These are phyloP conservation scores for Liquidambar formosana DNA, from an alignment of 164 flowering plant genomes.

Conservation along the genomic window DNA sequence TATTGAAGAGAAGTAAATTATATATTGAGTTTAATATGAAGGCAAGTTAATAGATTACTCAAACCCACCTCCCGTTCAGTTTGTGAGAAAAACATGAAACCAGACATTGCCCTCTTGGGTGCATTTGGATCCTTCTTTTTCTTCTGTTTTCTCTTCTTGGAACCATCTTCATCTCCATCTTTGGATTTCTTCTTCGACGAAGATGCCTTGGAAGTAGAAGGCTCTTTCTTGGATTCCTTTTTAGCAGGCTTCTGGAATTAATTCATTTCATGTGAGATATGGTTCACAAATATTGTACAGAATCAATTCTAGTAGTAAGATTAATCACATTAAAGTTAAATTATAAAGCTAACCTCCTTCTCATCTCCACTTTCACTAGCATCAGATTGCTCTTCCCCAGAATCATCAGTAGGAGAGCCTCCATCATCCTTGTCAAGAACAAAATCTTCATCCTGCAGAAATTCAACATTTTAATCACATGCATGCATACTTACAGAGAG, in stretches of 20 bases:
- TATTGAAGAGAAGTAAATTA: background rate
- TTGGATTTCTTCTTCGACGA: conserved; percentile 61
- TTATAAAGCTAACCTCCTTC: conserved; percentile 50
- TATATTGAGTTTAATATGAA: background rate
- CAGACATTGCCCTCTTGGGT: conserved; percentile 87
- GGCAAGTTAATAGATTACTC: background rate
- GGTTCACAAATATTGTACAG: background rate
- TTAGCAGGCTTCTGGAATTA: conserved; percentile 62
- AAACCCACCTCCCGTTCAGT: conserved; percentile 79
- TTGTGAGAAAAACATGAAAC: conserved; percentile 82
- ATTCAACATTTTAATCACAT: too few relatives aligned
- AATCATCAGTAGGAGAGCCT: conserved; percentile 98
- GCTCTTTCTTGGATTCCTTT: conserved; percentile 69
- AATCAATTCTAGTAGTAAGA: background rate
- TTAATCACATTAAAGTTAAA: background rate
- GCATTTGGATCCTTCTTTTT: conserved; percentile 99
- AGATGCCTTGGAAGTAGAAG: conserved; percentile 53
- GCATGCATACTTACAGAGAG: too few relatives aligned
- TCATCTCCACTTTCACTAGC: conserved; percentile 73
- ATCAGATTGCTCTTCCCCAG: conserved; percentile 88
- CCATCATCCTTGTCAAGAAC: conserved; percentile 84
- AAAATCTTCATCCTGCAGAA: conserved; percentile 85
- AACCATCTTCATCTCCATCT: conserved; percentile 74
- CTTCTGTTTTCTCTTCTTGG: conserved; percentile 82
- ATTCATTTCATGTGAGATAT: background rate